Evolutionary conservation across 1,284 basidiomycete species (phyloP), one percentile per base, ranked within the genome.

Genomic region (Vanrija sp.): DNA sequence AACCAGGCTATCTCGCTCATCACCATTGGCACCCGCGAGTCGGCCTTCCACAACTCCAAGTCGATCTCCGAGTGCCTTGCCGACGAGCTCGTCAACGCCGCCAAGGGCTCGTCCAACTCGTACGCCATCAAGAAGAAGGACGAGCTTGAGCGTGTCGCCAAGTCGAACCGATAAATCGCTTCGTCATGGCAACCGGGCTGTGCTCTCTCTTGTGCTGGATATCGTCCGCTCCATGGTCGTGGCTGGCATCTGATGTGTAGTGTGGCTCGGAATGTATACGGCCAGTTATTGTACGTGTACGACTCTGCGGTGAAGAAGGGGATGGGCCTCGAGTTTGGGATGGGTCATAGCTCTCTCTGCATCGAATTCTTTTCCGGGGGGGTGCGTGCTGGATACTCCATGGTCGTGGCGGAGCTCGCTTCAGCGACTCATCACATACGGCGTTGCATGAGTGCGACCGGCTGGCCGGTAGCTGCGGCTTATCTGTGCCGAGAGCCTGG

Each of bases 101-200:
- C 96, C 72, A 98, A 99, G 85, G 96, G 96, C 66, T 98, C 96
- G 59, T 98, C 94, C 74, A 99, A 99, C 89, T 98, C 95, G 62
- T 99, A 97, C 79, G 95, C 96, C 68, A 98, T 98, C 86, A 75
- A 75, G 81, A 83, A 83, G 81, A 83, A 83, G 80, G 80, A 80
- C 72, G 77, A 78, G 81, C 86, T 98, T 69, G 95, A 98, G 85
- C 95, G 95, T 85, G 95, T 98, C 62, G 95, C 95, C 83, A 97
- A 96, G 83, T 94, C 91, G 80, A 98, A 98, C 84, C 91, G 95
- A 85, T 98, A 86, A 86, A 66, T 62, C 55, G 44, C 15, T 54
- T 54, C n/a, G 47, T 39, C 51, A 43, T 43, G 52, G 51, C 51
- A 40, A 43, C 21, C 19, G 47, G 52, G 49, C 29, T 53, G 43